These are phyloP conservation scores for Diplogelasinospora grovesii DNA, from an alignment of 495 filamentous ascomycete genomes.

Conservation along the genomic window DNA sequence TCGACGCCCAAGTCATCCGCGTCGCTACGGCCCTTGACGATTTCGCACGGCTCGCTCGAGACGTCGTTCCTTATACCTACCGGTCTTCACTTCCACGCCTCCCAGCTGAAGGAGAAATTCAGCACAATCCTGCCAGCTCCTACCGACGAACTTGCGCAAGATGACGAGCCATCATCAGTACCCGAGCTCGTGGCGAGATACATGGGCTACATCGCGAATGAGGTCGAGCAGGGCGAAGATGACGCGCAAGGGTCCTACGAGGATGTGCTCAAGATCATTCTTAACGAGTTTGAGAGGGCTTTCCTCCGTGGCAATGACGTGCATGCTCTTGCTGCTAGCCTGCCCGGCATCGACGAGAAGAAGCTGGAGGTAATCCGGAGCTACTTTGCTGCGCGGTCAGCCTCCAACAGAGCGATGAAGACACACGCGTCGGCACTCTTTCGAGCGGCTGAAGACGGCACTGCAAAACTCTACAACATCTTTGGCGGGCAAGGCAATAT, in stretches of 20 bases:
- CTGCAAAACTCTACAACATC: constrained; percentile 78
- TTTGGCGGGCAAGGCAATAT: constrained; percentile 99
- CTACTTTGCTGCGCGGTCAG: constrained; percentile 86
- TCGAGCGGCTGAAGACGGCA: constrained; percentile 72
- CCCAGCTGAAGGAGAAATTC: constrained; percentile 84
- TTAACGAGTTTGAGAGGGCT: constrained; percentile 92
- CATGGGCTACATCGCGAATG: constrained; percentile 76
- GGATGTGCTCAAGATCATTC: constrained; percentile 78
- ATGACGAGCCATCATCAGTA: constrained; percentile 93
- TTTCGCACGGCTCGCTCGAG: constrained; percentile 90
- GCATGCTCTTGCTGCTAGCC: constrained; percentile 74
- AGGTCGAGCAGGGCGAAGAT: constrained; percentile 88
- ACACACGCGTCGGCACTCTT: constrained; percentile 89
- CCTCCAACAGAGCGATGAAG: constrained; percentile 73
- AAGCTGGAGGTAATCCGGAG: constrained; percentile 78
- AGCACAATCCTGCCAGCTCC: constrained; percentile 73
- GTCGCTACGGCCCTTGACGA: constrained; percentile 79
- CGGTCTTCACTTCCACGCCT: constrained; percentile 88
- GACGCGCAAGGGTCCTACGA: constrained; percentile 75
- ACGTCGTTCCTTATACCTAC: constrained; percentile 92
- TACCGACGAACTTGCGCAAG: constrained; percentile 93
- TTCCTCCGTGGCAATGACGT: constrained; percentile 95
- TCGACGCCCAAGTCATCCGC: constrained; percentile 86
- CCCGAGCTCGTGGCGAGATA: constrained; percentile 87
- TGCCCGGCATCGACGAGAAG: constrained; percentile 84